Evolutionary conservation across 2,329 filamentous ascomycete species (phyloP).

Genomic region (Pseudogymnoascus destructans): DNA sequence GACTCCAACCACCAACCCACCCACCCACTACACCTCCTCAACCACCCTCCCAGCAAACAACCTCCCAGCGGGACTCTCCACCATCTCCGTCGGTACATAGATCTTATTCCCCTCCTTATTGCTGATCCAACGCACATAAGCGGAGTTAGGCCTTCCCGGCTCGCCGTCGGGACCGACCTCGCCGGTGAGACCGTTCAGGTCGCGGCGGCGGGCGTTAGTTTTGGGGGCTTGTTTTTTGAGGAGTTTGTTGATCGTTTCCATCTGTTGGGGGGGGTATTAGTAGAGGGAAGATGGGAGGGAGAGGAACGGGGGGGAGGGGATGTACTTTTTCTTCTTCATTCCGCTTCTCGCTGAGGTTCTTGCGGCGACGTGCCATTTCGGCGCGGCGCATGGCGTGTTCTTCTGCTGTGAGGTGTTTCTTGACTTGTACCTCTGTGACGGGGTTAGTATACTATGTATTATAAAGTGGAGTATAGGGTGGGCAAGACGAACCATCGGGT

Average conservation of each 20-base stretch:
- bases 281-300: neutral
- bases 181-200: conserved; percentile 22
- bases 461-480: too few relatives aligned
- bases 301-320: conserved; percentile 9
- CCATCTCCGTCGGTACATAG: conserved; percentile 54
- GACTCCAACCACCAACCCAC: too few relatives aligned
- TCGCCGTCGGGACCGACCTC: too few relatives aligned
- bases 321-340: conserved; percentile 63
- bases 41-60: conserved; percentile 37
- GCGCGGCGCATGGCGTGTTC: conserved; percentile 60
- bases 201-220: conserved; percentile 38
- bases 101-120: conserved; percentile 50
- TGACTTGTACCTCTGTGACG: conserved; percentile 49
- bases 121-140: conserved; percentile 60
- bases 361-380: conserved; percentile 60
- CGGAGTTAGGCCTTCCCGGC: conserved; percentile 30
- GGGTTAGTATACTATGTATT: conserved; percentile 13
- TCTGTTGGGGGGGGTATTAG: conserved; percentile 33
- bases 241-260: conserved; percentile 84
- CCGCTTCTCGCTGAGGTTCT: conserved; percentile 64
- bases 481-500: conserved; percentile 27
- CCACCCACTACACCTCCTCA: too few relatives aligned
- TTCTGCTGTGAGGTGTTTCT: conserved; percentile 59
- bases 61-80: conserved; percentile 47
- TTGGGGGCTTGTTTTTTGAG: conserved; percentile 78